Base-by-base conservation (phyloP, 106 monocot genomes). In the Chionographis japonica region DNA sequence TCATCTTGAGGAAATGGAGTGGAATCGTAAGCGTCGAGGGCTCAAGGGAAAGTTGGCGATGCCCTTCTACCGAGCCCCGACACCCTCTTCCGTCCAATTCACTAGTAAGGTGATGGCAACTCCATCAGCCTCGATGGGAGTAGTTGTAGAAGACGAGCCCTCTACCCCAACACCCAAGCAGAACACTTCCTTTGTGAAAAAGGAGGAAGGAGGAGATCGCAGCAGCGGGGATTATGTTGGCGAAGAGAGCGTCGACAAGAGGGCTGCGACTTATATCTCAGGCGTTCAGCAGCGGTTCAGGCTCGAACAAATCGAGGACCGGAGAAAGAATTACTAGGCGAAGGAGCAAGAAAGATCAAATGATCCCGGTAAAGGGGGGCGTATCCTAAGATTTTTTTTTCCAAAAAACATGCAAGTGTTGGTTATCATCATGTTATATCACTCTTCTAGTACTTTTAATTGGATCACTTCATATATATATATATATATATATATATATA, bases 281-380 rank as follows among this genome's bases (percentile, higher is more conserved):
- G 19, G 9, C 6, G 73, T 73, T 55, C 73, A 73, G 12, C 56
- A 73, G 55, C 63, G 73, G 41, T 65, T 73, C 10, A 63, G 56
- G 64, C 17, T 41, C 9, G 73, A 73, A 40, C 41, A 18, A 8
- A 3, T 12, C 15, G 71, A 36, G 11, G 71, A 71, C 4, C 11
- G 70, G 58, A 57, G 56, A n/a, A 68, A 19, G 17, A 18, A 56
- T 12, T 68, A 42, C 37, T 37, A 56, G 56, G 4, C 46, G 46
- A 27, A 27, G 27, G 27, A 27, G 27, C 27, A 27, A 27, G 27
- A 27, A 27, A 27, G 27, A 27, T 27, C 27, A 27, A 27, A 27
- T 27, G 27, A 27, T 27, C 27, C 27, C 27, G 27, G 27, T 27
- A 27, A 27, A 27, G 27, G 27, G 27, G 27, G 27, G 27, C 1